Conservation (phyloP, 2,329 filamentous ascomycete species). For the Sclerotinia borealis region DNA sequence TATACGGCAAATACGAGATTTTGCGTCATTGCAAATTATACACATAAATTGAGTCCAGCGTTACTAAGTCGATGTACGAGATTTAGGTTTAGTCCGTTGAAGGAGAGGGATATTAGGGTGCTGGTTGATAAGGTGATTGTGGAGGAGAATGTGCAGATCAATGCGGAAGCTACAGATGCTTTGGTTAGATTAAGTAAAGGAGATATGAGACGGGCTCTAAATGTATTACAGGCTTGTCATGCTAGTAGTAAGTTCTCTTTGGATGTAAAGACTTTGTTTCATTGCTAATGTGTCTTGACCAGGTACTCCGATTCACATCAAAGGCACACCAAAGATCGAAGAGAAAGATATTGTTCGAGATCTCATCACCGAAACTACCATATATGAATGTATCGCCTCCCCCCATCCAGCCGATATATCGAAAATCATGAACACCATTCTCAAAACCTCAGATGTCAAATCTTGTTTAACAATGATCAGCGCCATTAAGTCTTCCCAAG, state of each 20-base stretch:
- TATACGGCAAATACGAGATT: conserved; percentile 97
- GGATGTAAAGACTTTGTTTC: neutral
- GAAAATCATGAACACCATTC: conserved; percentile 75
- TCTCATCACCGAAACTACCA: conserved; percentile 81
- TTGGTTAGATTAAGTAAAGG: conserved; percentile 85
- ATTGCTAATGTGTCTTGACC: conserved; percentile 12
- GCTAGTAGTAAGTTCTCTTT: conserved; percentile 64
- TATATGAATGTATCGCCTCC: conserved; percentile 96
- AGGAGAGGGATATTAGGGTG: conserved; percentile 76
- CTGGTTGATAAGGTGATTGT: conserved; percentile 86
- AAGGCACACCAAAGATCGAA: conserved; percentile 52
- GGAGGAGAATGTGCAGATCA: conserved; percentile 81
- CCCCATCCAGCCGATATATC: conserved; percentile 85
- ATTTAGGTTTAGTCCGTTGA: conserved; percentile 90
- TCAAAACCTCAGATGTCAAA: conserved; percentile 80
- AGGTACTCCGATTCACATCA: conserved; percentile 63
- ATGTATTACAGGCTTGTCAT: conserved; percentile 94
- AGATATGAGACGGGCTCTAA: conserved; percentile 91
- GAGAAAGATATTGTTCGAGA: conserved; percentile 68
- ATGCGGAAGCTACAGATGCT: conserved; percentile 71
- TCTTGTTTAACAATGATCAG: conserved; percentile 85
- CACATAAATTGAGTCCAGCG: conserved; percentile 92
- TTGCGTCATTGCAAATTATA: conserved; percentile 98
- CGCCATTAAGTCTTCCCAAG: conserved; percentile 76
- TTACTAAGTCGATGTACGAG: conserved; percentile 88